These are phyloP conservation scores for Fusarium subglutinans DNA, from an alignment of 2,329 filamentous ascomycete species.

Conservation along the genomic window DNA sequence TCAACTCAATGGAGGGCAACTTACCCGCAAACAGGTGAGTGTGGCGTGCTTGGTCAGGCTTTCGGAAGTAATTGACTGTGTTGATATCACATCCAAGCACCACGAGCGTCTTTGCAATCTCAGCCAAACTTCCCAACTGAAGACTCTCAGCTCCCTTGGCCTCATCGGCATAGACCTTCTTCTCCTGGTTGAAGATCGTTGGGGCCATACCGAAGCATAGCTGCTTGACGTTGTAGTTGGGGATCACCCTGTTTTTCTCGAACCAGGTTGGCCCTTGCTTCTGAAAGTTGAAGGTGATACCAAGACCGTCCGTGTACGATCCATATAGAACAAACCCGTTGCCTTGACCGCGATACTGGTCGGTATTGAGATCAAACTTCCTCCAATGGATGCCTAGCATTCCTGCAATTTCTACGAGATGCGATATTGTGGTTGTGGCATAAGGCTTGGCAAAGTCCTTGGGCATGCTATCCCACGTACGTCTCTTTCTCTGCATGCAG, in stretches of 20 bases:
- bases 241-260: constrained; percentile 49
- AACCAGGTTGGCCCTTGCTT: constrained; percentile 50
- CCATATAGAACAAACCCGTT: constrained; percentile 50
- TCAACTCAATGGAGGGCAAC: background rate
- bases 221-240: constrained; percentile 49
- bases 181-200: constrained; percentile 48
- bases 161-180: constrained; percentile 37
- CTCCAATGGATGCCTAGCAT: constrained; percentile 55
- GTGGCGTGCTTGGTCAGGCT: constrained; percentile 24
- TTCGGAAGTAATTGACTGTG: constrained; percentile 45
- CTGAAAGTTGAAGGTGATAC: constrained; percentile 52
- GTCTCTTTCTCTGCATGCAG: constrained; percentile 36
- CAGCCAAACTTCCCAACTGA: constrained; percentile 47
- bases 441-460: constrained; percentile 43
- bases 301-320: constrained; percentile 46
- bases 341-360: constrained; percentile 50
- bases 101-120: constrained; percentile 50
- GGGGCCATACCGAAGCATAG: constrained; percentile 53
- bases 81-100: constrained; percentile 52
- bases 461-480: constrained; percentile 38
- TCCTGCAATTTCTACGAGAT: constrained; percentile 49
- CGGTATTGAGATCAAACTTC: constrained; percentile 49
- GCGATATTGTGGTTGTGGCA: constrained; percentile 49
- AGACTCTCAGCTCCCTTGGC: constrained; percentile 37
- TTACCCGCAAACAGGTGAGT: constrained; percentile 34